Evolutionary conservation across 2,329 filamentous ascomycete genomes (phyloP), one percentile per base, ranked within the genome.

Genomic region (Alternaria sp.): DNA sequence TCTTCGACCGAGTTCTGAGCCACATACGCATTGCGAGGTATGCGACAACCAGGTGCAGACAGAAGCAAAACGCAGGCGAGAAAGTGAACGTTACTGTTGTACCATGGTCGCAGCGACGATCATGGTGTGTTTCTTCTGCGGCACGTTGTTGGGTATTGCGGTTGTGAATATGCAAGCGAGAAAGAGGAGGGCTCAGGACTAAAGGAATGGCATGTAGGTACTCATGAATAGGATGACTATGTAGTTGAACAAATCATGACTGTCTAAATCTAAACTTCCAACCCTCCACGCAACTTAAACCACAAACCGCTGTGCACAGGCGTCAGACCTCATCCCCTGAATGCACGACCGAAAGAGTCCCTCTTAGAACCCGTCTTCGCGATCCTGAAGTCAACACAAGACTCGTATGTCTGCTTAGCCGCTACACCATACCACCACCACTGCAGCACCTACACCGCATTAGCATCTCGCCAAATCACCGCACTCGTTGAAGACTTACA

Each of bases 381-480:
- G 23, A 83, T 75, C 52, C 75, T 81, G 65, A 90, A 89, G 70
- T 89, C 88, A 44, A 89, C 80, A 73, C 87, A 90, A 56, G 84
- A 84, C 78, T 88, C 85, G 70, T 90, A 89, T 2, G 87, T 88
- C 81, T 90, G 88, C 62, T 83, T 72, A 50, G 85, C 84, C 59
- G 78, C 80, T 8, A 77, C 77, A 5, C 86, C 86, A 66, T 87
- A 83, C 88, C 88, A 90, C 75, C 84, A 88, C 86, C 87, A 89
- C 76, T 89, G 88, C 59, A 90, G 69, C 83, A 85, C 59, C 56
- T 68, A 25, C 49, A 44, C 25, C 2, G 5, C 10, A 47, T 64
- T 44, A 62, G 58, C 44, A 15, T 13, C 6, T 21, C 19, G 1
- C 6, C 13, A 36, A 8, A 19, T 10, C n/a, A n/a, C 21, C 12